A percentile compares a stretch with the other conserved stretches of the same genome.
Conservation (phyloP, 306 rosid genomes). For the Inga leiocalycina region DNA sequence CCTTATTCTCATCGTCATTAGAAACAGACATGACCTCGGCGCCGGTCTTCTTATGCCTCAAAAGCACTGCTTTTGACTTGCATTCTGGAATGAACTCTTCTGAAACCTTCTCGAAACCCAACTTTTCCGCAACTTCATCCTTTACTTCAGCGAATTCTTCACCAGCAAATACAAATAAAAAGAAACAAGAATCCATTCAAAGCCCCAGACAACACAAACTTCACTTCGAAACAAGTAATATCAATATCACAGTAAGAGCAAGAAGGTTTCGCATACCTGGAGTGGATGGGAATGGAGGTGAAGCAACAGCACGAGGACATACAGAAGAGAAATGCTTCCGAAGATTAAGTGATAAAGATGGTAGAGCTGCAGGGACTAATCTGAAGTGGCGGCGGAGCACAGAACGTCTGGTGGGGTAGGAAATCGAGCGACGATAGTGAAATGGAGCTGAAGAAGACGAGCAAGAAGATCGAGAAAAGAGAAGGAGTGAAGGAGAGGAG, state of each 20-base stretch:
- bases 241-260: not conserved
- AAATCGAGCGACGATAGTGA: slow-evolving; percentile 27
- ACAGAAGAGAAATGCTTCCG: slow-evolving; percentile 58
- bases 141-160: slow-evolving; percentile 54
- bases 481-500: slow-evolving; percentile 35
- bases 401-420: not conserved
- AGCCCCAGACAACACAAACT: not conserved
- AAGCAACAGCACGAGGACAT: slow-evolving; percentile 65
- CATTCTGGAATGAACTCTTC: slow-evolving; percentile 85
- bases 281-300: slow-evolving; percentile 50
- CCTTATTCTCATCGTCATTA: slow-evolving; percentile 94
- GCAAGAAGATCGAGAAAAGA: slow-evolving; percentile 23
- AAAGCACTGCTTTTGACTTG: slow-evolving; percentile 85
- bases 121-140: slow-evolving; percentile 64
- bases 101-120: slow-evolving; percentile 83
- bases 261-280: slow-evolving; percentile 43
- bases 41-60: slow-evolving; percentile 78
- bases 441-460: slow-evolving; percentile 29
- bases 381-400: slow-evolving; percentile 52
- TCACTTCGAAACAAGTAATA: not conserved
- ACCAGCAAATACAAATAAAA: slow-evolving; percentile 3
- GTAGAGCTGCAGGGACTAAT: slow-evolving; percentile 37
- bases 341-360: slow-evolving; percentile 29
- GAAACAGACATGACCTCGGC: slow-evolving; percentile 89
- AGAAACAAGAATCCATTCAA: not conserved